Evolutionary conservation across 1,284 basidiomycete genomes (phyloP), one percentile per base, ranked within the genome.

Genomic region (Puccinia triticina): DNA sequence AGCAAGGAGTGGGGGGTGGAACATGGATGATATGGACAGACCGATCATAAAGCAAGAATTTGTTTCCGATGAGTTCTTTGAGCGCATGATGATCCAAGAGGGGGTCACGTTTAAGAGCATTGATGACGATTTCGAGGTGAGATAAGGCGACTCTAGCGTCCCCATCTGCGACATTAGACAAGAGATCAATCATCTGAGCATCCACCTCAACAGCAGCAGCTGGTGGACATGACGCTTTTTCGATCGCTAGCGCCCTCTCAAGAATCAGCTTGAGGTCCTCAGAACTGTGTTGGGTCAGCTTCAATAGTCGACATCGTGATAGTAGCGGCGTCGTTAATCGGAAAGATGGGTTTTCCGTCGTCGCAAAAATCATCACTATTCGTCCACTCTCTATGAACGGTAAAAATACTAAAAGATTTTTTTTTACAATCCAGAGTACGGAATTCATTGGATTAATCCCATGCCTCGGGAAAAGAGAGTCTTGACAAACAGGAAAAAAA

Each of bases 291-390:
- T 50, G 34, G 84, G 43, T 85, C 77, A 37, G 84, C 83, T 72
- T 83, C 77, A 34, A 87, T 18, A 89, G 87, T n/a, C 93, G 90
- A 87, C 93, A 94, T 67, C 94, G 91, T 85, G 92, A 93, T 55
- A 95, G 88, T 53, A 95, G 88, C 4, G 94, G 93, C 50, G 90
- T 90, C 74, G 91, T 93, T 61, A 94, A 87, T 34, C 85, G 81
- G 88, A 96, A 96, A 0, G 93, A 94, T 0, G 94, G 94, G 85
- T 96, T 96, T 87, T 96, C 94, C 0, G 94, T 96, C 2, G 94
- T 96, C 0, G 94, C 94, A 23, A 93, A 93, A 83, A 96, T 91
- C 50, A 96, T 88, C 89, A 85, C 83, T 43, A 84, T 80, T 79
- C 84, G 82, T 7, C 86, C 83, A 72, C 82, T 82, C 29, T 83